Evolutionary conservation across 805 yeast species (phyloP), one percentile per base, ranked within the genome.

Genomic region (Dipodascus geniculatus): DNA sequence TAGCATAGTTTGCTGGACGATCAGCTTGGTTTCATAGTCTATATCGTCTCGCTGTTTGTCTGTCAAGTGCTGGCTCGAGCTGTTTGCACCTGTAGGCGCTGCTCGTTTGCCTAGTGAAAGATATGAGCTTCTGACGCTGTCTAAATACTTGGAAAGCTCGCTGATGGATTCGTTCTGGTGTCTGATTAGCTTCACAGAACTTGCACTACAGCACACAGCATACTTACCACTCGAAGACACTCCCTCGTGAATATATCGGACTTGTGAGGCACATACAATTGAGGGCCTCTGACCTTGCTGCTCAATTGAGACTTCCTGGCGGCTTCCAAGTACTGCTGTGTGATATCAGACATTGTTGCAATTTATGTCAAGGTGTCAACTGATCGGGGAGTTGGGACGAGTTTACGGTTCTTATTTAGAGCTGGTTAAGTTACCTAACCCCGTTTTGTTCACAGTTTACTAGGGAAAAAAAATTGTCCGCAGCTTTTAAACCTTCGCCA

Each of bases 11-110:
- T 58, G 57, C 57, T 71, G 72, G 20, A 71, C 52, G 47, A 69
- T 61, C 38, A 61, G 54, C n/a, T 67, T 60, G 23, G 71, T 65
- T 42, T 68, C 71, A 54, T 66, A 68, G 58, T 71, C 74, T 23
- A 71, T 64, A 31, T 68, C 71, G 58, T 70, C 72, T 22, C 68
- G 57, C 48, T 71, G 71, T 19, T 62, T 56, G 23, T 69, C 71
- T 9, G 68, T 63, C 56, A 71, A 53, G 38, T 55, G 42, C 9
- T 56, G 57, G n/a, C 51, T 48, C n/a, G 49, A 47, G 42, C 49
- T 24, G 14, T 24, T 19, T 2, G 28, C 38, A 3, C 9, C 23
- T 17, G 48, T 23, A 33, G n/a, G 49, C 3, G 8, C n/a, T 42
- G 2, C 59, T 52, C 11, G 61, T 44, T 53, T 57, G 1, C 55